phyloP scores from a whole-genome alignment of 2,329 filamentous ascomycete species.

The Macrophomina tecta region DNA sequence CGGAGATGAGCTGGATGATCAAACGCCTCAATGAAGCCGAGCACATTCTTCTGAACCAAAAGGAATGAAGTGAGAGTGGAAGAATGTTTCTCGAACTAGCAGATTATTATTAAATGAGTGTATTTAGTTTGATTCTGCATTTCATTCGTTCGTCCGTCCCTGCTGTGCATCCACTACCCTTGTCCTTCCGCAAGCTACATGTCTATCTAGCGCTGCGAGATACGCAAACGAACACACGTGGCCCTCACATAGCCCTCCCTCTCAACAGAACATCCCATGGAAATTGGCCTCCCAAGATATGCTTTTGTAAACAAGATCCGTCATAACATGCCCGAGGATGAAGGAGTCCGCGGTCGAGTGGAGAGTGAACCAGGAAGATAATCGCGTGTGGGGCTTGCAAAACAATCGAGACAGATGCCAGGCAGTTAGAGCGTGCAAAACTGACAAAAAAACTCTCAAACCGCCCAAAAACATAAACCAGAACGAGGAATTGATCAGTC shows the following conservation, averaged over 20 bases:
- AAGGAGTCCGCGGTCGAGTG: constrained; percentile 5
- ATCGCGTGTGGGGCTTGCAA: constrained; percentile 4
- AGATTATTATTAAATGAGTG: constrained; percentile 23
- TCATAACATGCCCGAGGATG: constrained; percentile 21
- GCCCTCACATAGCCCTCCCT: background rate
- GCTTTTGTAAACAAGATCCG: constrained; percentile 12
- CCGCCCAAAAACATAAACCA: constrained; percentile 20
- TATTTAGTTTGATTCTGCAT: constrained; percentile 26
- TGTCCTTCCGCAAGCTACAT: constrained; percentile 16
- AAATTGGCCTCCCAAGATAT: constrained; percentile 20
- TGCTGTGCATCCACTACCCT: constrained; percentile 12
- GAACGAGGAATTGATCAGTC: constrained; percentile 24
- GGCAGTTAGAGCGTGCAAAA: constrained; percentile 22
- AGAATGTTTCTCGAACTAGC: constrained; percentile 1
- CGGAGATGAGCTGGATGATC: constrained; percentile 18
- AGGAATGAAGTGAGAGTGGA: background rate
- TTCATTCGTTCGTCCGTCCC: constrained; percentile 21
- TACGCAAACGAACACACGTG: constrained; percentile 13
- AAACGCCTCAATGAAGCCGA: constrained; percentile 11
- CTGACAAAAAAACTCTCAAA: constrained; percentile 19
- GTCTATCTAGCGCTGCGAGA: constrained; percentile 14
- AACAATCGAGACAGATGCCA: constrained; percentile 19
- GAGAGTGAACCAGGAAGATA: constrained; percentile 6
- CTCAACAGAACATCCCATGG: constrained; percentile 10
- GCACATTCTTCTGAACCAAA: background rate